phyloP scores from a whole-genome alignment of 495 filamentous ascomycete species.

The Platismatia glauca region DNA sequence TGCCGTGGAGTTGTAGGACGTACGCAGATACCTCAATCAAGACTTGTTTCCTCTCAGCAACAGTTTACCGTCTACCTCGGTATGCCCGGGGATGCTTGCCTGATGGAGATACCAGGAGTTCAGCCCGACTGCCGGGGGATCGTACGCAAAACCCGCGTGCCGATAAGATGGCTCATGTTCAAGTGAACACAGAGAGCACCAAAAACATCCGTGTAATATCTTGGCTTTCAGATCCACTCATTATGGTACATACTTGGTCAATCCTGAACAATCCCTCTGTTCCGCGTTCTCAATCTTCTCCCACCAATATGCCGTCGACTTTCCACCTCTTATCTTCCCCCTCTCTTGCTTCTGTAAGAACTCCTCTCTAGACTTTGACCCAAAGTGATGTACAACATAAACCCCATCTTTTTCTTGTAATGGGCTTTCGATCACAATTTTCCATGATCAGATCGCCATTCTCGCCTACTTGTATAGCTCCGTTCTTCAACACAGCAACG shows the following conservation, averaged over 20 bases:
- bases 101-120: too few species aligned
- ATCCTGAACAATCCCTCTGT: not conserved
- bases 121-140: too few species aligned
- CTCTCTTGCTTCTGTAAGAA: constrained; percentile 6
- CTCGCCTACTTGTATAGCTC: not conserved
- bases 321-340: constrained; percentile 7
- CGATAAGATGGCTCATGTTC: too few species aligned
- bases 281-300: not conserved
- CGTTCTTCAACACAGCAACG: not conserved
- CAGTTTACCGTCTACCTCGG: too few species aligned
- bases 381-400: not conserved
- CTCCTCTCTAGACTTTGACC: constrained; percentile 4
- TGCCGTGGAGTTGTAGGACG: too few species aligned
- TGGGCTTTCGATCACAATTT: not conserved
- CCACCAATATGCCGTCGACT: not conserved
- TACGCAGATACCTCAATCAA: too few species aligned
- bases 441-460: not conserved
- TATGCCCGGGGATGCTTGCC: too few species aligned
- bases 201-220: not conserved
- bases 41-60: too few species aligned
- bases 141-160: too few species aligned
- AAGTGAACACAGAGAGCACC: too few species aligned
- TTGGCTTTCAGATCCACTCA: not conserved
- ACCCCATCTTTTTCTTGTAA: not conserved
- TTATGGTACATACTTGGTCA: not conserved